Base-by-base conservation (phyloP, 306 rosid genomes). In the Trifolium pratense region DNA sequence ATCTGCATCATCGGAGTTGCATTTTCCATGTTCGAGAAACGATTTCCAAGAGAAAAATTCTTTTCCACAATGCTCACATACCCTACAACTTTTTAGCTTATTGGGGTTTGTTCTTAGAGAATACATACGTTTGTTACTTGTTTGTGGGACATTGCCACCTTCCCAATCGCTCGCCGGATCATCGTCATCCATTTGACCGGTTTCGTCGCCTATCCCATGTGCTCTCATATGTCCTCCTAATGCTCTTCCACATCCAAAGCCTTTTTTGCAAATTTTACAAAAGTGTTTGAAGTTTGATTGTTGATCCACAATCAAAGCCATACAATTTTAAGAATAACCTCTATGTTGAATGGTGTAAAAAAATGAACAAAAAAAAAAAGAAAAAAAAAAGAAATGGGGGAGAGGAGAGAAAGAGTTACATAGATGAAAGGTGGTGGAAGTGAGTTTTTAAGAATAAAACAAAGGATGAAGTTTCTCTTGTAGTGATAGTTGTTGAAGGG, bases 171-270 rank as follows among this genome's bases (percentile, higher is more conserved):
- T 83, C 5, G 83, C 90, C 0, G 80, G 85, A 46, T 89, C 92
- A 1, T 90, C 92, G 5, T 89, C 95, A 5, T 94, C 97, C 40
- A 89, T 66, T 8, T 77, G 84, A 2, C 79, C 73, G 0, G 71
- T 43, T 29, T 91, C 95, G 25, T 84, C 91, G 0, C 92, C 96
- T 11, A 91, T 91, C 29, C 99, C 99, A 49, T 94, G 99, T 0
- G 99, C 95, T 81, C 96, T 91, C 99, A 94, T 94, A 87, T 94
- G 99, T 5, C 97, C 99, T 37, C 99, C 99, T 0, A 94, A 49
- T 18, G 99, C 99, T 83, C 99, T 83, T 15, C 99, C 99, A 64
- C 97, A 86, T 1, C 85, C 95, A 66, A 94, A 94, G 0, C 99
- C 97, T 77, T 88, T 94, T 71, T 91, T 91, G 87, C 99, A 94